Evolutionary conservation across 192 early-diverging fungal genomes (phyloP).

Genomic region (Coemansia sp.): DNA sequence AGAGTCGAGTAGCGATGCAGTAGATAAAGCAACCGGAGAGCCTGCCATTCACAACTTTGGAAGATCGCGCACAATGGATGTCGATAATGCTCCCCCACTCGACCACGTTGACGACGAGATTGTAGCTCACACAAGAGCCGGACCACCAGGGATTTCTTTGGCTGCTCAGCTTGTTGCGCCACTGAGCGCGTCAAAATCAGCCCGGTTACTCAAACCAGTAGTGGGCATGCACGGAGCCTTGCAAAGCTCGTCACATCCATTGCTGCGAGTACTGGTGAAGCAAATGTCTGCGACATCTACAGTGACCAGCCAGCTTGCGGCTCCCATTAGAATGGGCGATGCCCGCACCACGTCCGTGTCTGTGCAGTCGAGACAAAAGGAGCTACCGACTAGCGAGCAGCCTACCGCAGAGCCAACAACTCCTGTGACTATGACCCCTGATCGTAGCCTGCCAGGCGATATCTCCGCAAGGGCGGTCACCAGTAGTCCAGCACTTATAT

Average conservation of each 20-base stretch:
- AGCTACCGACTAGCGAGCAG: background rate
- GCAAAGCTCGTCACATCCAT: slow-evolving; percentile 27
- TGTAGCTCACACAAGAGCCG: background rate
- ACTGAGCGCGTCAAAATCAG: slow-evolving; percentile 36
- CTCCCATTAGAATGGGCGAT: background rate
- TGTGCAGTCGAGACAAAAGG: background rate
- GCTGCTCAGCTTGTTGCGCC: slow-evolving; percentile 12
- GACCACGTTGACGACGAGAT: background rate
- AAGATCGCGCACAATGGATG: slow-evolving; percentile 9
- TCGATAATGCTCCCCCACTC: slow-evolving; percentile 1
- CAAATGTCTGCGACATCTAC: slow-evolving; percentile 23
- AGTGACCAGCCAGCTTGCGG: background rate
- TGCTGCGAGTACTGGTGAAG: slow-evolving; percentile 38
- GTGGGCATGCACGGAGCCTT: slow-evolving; percentile 23
- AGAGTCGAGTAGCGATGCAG: slow-evolving; percentile 10
- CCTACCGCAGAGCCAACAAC: background rate
- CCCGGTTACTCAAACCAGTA: slow-evolving; percentile 21
- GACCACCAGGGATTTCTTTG: background rate
- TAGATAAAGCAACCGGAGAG: background rate
- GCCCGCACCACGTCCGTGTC: background rate
- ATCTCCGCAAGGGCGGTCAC: background rate
- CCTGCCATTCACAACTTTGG: background rate
- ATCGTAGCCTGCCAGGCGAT: background rate
- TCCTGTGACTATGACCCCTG: background rate
- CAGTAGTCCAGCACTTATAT: background rate